phyloP scores from a whole-genome alignment of 2,329 filamentous ascomycete species.

The Neobulgaria alba region DNA sequence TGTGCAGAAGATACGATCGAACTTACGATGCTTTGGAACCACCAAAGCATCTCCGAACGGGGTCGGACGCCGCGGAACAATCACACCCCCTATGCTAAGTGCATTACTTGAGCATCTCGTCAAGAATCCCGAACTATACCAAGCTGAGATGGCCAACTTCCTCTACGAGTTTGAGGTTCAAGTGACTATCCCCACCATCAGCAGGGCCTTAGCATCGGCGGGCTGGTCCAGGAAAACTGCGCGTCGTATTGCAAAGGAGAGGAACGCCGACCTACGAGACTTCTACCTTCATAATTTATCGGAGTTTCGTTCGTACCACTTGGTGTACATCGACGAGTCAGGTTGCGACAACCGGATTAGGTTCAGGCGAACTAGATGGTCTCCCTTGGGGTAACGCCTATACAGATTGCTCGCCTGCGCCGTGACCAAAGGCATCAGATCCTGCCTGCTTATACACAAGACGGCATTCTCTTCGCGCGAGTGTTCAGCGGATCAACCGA shows the following conservation, averaged over 20 bases:
- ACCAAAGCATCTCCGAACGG: slow-evolving; percentile 16
- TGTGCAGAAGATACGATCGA: slow-evolving; percentile 12
- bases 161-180: slow-evolving; percentile 14
- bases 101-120: slow-evolving; percentile 23
- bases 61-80: slow-evolving; percentile 5
- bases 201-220: slow-evolving; percentile 5
- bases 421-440: slow-evolving; percentile 21
- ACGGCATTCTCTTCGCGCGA: slow-evolving; percentile 21
- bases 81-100: slow-evolving; percentile 22
- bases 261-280: slow-evolving; percentile 30
- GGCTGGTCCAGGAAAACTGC: slow-evolving; percentile 28
- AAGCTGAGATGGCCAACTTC: slow-evolving; percentile 26
- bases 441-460: slow-evolving; percentile 20
- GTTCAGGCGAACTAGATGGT: slow-evolving; percentile 31
- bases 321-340: slow-evolving; percentile 33
- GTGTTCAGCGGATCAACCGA: slow-evolving; percentile 27
- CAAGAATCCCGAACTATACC: slow-evolving; percentile 26
- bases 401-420: slow-evolving; percentile 21
- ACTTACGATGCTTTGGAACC: slow-evolving; percentile 13
- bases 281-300: slow-evolving; percentile 30
- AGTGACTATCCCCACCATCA: slow-evolving; percentile 7
- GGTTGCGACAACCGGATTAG: slow-evolving; percentile 30
- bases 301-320: slow-evolving; percentile 27
- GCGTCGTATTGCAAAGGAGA: slow-evolving; percentile 26
- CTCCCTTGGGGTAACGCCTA: slow-evolving; percentile 27